phyloP scores from a whole-genome alignment of 306 rosid genomes.

The Boehmeria nivea region DNA sequence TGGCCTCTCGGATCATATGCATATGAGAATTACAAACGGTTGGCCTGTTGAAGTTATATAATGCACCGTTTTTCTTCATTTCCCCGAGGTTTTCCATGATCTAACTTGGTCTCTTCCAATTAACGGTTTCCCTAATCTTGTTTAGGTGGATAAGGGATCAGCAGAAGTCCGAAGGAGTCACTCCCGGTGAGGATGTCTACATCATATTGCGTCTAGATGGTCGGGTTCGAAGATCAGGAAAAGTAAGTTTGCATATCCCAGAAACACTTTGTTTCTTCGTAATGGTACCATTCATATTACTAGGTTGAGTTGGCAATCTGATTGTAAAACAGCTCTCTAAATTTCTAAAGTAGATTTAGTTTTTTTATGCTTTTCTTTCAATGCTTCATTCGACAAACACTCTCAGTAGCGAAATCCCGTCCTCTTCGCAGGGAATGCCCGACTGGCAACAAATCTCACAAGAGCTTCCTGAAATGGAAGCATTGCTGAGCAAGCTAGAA shows the following conservation, averaged over 20 bases:
- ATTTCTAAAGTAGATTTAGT: no score
- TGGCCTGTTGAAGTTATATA: no score
- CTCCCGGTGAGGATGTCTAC: slow-evolving; percentile 85
- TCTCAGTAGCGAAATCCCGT: no score
- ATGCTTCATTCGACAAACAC: no score
- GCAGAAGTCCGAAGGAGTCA: slow-evolving; percentile 85
- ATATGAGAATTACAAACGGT: no score
- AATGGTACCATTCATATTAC: no score
- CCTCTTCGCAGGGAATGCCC: slow-evolving; percentile 79
- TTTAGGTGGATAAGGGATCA: slow-evolving; percentile 92
- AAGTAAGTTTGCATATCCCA: slow-evolving; percentile 37
- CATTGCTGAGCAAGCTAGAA: slow-evolving; percentile 58
- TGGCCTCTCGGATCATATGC: no score
- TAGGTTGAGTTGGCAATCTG: no score
- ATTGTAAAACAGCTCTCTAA: no score
- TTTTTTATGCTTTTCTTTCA: no score
- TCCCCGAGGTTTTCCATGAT: not conserved
- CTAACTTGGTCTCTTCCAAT: not conserved
- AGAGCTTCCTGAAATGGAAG: slow-evolving; percentile 90
- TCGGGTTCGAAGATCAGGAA: slow-evolving; percentile 94
- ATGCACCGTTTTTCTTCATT: not conserved
- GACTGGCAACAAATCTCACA: slow-evolving; percentile 77
- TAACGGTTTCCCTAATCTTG: slow-evolving; percentile 15
- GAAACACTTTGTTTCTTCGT: not conserved
- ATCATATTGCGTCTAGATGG: slow-evolving; percentile 88